Conservation (phyloP, 2,329 filamentous ascomycete genomes). For the Colletotrichum sp. region DNA sequence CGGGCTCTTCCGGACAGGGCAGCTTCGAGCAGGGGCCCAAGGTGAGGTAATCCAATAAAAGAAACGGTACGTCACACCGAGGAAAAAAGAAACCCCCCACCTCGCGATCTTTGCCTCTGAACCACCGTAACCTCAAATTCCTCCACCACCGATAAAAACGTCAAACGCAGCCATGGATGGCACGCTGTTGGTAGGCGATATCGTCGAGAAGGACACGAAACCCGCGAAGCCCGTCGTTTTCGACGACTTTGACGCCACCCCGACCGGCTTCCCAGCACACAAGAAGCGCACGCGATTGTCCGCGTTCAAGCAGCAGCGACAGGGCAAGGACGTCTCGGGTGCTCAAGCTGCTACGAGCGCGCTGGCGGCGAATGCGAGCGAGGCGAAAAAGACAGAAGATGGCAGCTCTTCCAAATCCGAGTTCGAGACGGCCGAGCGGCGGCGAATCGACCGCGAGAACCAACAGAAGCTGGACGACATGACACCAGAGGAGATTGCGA, state of each 20-base stretch:
- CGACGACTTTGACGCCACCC: slow-evolving; percentile 60
- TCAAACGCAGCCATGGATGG: slow-evolving; percentile 32
- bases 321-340: slow-evolving; percentile 32
- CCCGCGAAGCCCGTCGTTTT: slow-evolving; percentile 67
- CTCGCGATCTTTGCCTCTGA: not conserved
- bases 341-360: slow-evolving; percentile 22
- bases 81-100: not conserved
- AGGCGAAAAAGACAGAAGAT: slow-evolving; percentile 18
- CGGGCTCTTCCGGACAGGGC: slow-evolving; percentile 14
- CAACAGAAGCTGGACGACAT: slow-evolving; percentile 74
- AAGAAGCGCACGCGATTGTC: slow-evolving; percentile 78
- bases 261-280: slow-evolving; percentile 85
- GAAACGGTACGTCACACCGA: not conserved
- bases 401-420: slow-evolving; percentile 21
- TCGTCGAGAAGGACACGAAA: slow-evolving; percentile 74
- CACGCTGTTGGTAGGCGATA: slow-evolving; percentile 71
- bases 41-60: slow-evolving; percentile 9
- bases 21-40: slow-evolving; percentile 2
- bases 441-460: slow-evolving; percentile 84
- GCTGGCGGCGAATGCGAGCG: not conserved
- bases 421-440: slow-evolving; percentile 63
- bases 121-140: not conserved
- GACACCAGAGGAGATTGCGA: slow-evolving; percentile 81
- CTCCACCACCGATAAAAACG: not conserved
- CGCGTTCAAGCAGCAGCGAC: slow-evolving; percentile 77